Conservation (phyloP, 2,329 filamentous ascomycete species). For the Phoma sp. region DNA sequence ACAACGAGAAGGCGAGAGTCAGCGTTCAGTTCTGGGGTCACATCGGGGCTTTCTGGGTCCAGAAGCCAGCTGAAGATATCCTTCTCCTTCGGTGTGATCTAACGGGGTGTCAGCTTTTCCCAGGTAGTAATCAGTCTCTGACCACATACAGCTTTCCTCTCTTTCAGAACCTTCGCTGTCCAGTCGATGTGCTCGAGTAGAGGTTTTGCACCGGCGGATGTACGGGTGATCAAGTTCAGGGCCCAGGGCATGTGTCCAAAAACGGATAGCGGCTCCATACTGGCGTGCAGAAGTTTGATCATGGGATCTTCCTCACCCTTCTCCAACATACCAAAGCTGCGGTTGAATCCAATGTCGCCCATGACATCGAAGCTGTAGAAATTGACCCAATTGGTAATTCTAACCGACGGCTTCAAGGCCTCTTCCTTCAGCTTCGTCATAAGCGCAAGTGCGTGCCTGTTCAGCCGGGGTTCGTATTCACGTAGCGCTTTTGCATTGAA, state of each 20-base stretch:
- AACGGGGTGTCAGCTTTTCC: not conserved
- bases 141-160: slow-evolving; percentile 34
- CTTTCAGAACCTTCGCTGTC: slow-evolving; percentile 32
- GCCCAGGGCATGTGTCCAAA: slow-evolving; percentile 35
- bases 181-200: slow-evolving; percentile 36
- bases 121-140: not conserved
- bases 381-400: slow-evolving; percentile 45
- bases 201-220: slow-evolving; percentile 26
- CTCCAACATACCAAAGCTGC: slow-evolving; percentile 50
- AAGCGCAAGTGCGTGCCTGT: slow-evolving; percentile 36
- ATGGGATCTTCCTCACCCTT: slow-evolving; percentile 38
- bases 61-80: slow-evolving; percentile 39
- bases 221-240: slow-evolving; percentile 26
- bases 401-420: slow-evolving; percentile 24
- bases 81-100: slow-evolving; percentile 37
- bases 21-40: slow-evolving; percentile 33
- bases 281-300: slow-evolving; percentile 38
- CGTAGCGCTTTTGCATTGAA: slow-evolving; percentile 45
- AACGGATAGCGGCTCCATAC: slow-evolving; percentile 29
- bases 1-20: slow-evolving; percentile 39
- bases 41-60: slow-evolving; percentile 26
- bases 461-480: slow-evolving; percentile 47
- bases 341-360: slow-evolving; percentile 55
- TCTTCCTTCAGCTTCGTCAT: slow-evolving; percentile 35
- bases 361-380: slow-evolving; percentile 60